Evolutionary conservation across 2,329 filamentous ascomycete genomes (phyloP).

Genomic region (Catunica adiposa): DNA sequence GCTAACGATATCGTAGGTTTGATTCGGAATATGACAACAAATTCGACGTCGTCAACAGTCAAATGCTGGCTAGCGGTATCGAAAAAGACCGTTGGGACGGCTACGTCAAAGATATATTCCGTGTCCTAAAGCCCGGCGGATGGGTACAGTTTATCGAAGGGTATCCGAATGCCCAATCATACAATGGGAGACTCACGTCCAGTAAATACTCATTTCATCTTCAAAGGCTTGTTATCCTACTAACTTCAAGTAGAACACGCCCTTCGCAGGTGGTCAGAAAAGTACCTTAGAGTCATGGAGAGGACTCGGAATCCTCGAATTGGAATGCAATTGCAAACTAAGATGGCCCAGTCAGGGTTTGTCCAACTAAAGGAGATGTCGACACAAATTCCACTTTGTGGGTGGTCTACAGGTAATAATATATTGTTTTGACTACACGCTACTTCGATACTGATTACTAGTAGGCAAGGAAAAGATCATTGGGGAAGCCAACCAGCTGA

Average conservation of each 20-base stretch:
- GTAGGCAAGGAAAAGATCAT: conserved; percentile 1
- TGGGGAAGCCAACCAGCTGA: conserved; percentile 35
- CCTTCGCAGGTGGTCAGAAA: conserved; percentile 49
- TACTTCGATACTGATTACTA: neutral
- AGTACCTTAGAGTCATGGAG: conserved; percentile 45
- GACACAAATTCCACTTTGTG: conserved; percentile 51
- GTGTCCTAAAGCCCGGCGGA: conserved; percentile 55
- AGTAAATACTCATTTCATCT: conserved; percentile 23
- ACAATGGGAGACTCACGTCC: conserved; percentile 60
- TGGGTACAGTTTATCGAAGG: conserved; percentile 86
- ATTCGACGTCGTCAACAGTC: conserved; percentile 75
- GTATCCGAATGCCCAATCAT: conserved; percentile 70
- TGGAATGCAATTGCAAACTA: conserved; percentile 40
- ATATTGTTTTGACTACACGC: no score
- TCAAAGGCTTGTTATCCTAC: neutral
- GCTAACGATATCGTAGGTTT: conserved; percentile 27
- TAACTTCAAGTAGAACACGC: conserved; percentile 22
- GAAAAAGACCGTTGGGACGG: conserved; percentile 53
- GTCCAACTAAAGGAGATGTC: conserved; percentile 49
- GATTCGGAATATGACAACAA: conserved; percentile 42
- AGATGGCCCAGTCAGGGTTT: conserved; percentile 47
- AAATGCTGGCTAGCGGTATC: conserved; percentile 55
- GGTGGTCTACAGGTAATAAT: conserved; percentile 47
- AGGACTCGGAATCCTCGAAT: conserved; percentile 50
- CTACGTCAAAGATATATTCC: conserved; percentile 61